Base-by-base conservation (phyloP, 1,284 basidiomycete species). In the Pyrrhoderma lamaoense region DNA sequence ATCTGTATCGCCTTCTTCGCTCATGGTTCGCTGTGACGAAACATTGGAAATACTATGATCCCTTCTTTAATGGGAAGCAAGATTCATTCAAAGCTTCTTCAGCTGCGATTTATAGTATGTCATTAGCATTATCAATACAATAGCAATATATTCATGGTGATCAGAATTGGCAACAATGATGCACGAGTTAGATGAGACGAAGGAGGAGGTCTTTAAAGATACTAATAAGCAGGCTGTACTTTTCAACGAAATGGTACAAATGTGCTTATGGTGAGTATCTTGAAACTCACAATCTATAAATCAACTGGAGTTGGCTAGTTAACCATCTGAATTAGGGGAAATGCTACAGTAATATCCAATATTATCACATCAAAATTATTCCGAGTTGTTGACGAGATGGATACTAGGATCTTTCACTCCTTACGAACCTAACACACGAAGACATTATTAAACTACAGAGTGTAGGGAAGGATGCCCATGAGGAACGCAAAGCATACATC, bases 371-470 rank as follows among this genome's bases (percentile, higher is more conserved):
- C 9, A 8, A 50, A 47, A 16, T 16, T 19, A 44, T n/a, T 52
- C 45, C 48, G n/a, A 23, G 18, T 18, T 27, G 38, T n/a, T n/a
- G n/a, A n/a, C n/a, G n/a, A n/a, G n/a, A n/a, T n/a, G 40, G 42
- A 18, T 38, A 36, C 39, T 40, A 89, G 80, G 92, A 94, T 65
- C 70, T 93, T 8, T 91, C 88, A 2, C 76, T 94, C 42, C 71
- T 94, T 25, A 91, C 90, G 0, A 82, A 90, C 57, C 68, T 93
- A 53, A 80, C 84, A 0, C 75, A 82, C 49, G 79, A 82, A 14
- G 92, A 97, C 60, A 88, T 98, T 19, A 79, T 88, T 52, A 72
- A 82, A 57, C 74, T 97, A 0, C 94, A 98, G 65, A 74, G 81
- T 1, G 87, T 93, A 3, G 91, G 86, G 5, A 78, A 75, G 49